phyloP scores from a whole-genome alignment of 192 early-diverging fungal genomes.

The Coemansia furcata region DNA sequence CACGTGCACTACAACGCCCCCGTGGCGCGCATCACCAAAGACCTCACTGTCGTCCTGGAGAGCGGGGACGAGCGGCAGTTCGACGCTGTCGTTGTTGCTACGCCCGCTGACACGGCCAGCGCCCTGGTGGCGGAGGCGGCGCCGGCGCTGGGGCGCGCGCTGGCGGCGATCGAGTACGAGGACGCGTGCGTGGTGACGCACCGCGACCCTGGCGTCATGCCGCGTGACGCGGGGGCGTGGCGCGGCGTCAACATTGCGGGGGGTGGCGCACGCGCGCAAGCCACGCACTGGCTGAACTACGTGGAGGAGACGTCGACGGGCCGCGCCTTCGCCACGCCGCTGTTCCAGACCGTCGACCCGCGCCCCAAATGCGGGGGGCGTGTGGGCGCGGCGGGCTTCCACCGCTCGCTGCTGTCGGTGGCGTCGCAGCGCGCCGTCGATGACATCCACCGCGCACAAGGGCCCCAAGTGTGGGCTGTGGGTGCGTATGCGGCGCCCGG shows the following conservation, averaged over 20 bases:
- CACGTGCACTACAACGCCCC: slow-evolving; percentile 8
- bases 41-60: background rate
- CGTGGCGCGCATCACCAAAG: slow-evolving; percentile 6
- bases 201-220: slow-evolving; percentile 47
- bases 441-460: slow-evolving; percentile 38
- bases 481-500: slow-evolving; percentile 62
- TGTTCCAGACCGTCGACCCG: slow-evolving; percentile 65
- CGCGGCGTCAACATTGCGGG: slow-evolving; percentile 48
- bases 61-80: slow-evolving; percentile 13
- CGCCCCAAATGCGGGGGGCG: slow-evolving; percentile 44
- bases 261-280: slow-evolving; percentile 15
- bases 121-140: slow-evolving; percentile 15
- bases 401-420: slow-evolving; percentile 58
- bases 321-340: slow-evolving; percentile 21
- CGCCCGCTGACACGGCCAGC: slow-evolving; percentile 34
- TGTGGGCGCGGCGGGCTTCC: slow-evolving; percentile 50
- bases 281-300: slow-evolving; percentile 52
- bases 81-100: slow-evolving; percentile 40
- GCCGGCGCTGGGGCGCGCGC: slow-evolving; percentile 31
- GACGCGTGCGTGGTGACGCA: slow-evolving; percentile 44
- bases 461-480: slow-evolving; percentile 55
- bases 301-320: slow-evolving; percentile 51
- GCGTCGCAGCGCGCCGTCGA: slow-evolving; percentile 56
- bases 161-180: slow-evolving; percentile 42
- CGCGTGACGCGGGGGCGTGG: slow-evolving; percentile 20